phyloP scores from a whole-genome alignment of 2,329 filamentous ascomycete species.

The Pseudopyrenochaeta lycopersici region DNA sequence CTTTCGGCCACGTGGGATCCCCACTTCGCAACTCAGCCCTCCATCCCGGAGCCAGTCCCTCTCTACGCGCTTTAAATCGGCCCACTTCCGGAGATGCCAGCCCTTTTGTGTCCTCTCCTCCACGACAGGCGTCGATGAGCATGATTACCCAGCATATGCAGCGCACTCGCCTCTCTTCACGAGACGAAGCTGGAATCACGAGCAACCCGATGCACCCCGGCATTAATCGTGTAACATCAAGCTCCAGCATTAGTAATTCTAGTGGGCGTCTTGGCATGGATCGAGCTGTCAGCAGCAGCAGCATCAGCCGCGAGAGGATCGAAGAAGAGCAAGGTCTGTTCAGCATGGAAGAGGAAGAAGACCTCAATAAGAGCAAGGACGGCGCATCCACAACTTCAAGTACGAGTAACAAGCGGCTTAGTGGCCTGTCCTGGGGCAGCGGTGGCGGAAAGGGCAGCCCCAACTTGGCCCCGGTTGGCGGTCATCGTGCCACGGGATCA shows the following conservation, averaged over 20 bases:
- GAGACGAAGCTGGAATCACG: conserved; percentile 37
- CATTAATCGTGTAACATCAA: conserved; percentile 60
- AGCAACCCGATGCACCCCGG: conserved; percentile 68
- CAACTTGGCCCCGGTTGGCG: conserved; percentile 44
- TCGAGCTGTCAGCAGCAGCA: conserved; percentile 51
- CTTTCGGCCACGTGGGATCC: conserved; percentile 70
- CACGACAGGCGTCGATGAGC: conserved; percentile 66
- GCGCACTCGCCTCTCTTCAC: conserved; percentile 52
- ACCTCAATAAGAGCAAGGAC: conserved; percentile 42
- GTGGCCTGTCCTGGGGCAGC: conserved; percentile 49
- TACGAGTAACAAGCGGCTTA: conserved; percentile 47
- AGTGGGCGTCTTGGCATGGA: conserved; percentile 45
- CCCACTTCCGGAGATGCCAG: conserved; percentile 59
- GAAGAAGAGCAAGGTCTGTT: conserved; percentile 55
- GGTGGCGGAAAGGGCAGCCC: conserved; percentile 48
- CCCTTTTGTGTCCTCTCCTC: conserved; percentile 63
- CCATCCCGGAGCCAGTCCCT: conserved; percentile 60
- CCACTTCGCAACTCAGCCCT: conserved; percentile 70
- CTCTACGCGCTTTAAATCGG: conserved; percentile 60
- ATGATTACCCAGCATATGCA: conserved; percentile 68
- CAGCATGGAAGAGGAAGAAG: conserved; percentile 54
- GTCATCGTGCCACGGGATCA: conserved; percentile 31
- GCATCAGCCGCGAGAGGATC: conserved; percentile 51
- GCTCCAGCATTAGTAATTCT: conserved; percentile 42
- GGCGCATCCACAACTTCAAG: conserved; percentile 45